Evolutionary conservation across 1,284 basidiomycete species (phyloP), one percentile per base, ranked within the genome.

Genomic region (Papiliotrema laurentii): DNA sequence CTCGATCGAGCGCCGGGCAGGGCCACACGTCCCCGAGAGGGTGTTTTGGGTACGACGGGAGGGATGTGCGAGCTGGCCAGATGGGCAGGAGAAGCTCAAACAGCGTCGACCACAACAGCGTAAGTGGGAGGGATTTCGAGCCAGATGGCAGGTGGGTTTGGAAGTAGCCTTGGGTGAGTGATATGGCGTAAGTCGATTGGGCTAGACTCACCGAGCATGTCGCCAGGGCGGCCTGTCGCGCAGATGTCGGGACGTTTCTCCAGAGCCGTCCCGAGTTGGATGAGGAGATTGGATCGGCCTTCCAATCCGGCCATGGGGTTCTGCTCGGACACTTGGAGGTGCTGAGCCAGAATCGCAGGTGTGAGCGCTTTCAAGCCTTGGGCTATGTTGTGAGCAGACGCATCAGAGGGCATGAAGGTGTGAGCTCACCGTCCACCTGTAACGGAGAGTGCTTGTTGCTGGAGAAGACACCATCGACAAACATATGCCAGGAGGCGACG

Each of bases 251-350:
- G 77, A 58, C 78, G 82, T 2, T 77, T 68, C 21, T 78, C 76
- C 52, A 96, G 80, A 0, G 90, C 89, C 24, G 76, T 75, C 43
- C 82, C 81, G 24, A 96, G 81, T 57, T 83, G 84, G 53, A 79
- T 76, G 18, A 96, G 80, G 1, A 97, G 80, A 2, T 81, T 79
- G 0, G 88, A 79, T 24, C 94, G 83, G 1, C 94, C 93, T 58
- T 91, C 85, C 18, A 97, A 79, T 4, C 92, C 93, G 14, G 87
- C 84, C 83, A 97, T 89, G 0, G 88, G 87, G 67, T 97, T 97
- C 0, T 76, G 31, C 0, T 65, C 64, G 21, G 77, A 80, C 14
- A 92, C 90, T 75, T 97, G 93, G 80, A 97, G 84, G 7, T 83
- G 85, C 35, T 77, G 64, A 3, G 83, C 81, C 19, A 87, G 79